Percentiles rank a stretch among this genome's conserved stretches.
phyloP scores from a whole-genome alignment of 495 filamentous ascomycete species.

The Lineolata rhizophorae region DNA sequence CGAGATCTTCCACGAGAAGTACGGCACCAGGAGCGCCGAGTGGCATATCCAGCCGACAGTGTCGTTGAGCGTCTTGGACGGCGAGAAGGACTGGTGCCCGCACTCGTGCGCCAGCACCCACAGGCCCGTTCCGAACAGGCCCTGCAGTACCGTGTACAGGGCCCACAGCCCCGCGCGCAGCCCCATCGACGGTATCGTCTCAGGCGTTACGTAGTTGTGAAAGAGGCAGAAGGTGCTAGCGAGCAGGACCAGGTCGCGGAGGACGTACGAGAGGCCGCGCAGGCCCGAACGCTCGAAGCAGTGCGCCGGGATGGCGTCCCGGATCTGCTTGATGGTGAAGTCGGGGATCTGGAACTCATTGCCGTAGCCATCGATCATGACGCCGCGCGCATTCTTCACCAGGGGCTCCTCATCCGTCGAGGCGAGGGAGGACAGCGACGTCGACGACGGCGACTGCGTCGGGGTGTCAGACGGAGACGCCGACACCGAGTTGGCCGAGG shows the following conservation, averaged over 20 bases:
- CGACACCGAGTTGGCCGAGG: constrained; percentile 36
- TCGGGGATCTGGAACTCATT: constrained; percentile 55
- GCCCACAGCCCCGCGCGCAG: constrained; percentile 33
- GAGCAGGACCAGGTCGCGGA: constrained; percentile 42
- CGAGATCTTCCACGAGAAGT: constrained; percentile 58
- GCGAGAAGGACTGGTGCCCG: constrained; percentile 56
- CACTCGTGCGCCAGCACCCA: constrained; percentile 83
- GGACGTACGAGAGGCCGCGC: constrained; percentile 40
- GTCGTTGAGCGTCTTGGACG: constrained; percentile 36
- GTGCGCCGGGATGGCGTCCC: constrained; percentile 61
- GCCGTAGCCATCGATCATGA: constrained; percentile 41
- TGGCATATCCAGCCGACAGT: constrained; percentile 45
- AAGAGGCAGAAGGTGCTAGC: constrained; percentile 42
- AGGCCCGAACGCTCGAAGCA: constrained; percentile 54
- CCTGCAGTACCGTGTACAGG: constrained; percentile 49
- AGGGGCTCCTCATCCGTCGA: constrained; percentile 30
- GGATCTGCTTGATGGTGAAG: constrained; percentile 62
- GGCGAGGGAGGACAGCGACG: constrained; percentile 74
- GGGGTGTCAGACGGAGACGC: constrained; percentile 35
- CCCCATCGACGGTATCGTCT: constrained; percentile 29
- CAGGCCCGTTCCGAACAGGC: constrained; percentile 54
- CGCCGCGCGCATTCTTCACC: constrained; percentile 15
- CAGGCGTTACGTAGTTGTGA: constrained; percentile 37
- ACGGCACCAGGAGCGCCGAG: constrained; percentile 44
- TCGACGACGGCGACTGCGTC: constrained; percentile 53